Conservation (phyloP, 345 rosid genomes). For the Orychophragmus violaceus region DNA sequence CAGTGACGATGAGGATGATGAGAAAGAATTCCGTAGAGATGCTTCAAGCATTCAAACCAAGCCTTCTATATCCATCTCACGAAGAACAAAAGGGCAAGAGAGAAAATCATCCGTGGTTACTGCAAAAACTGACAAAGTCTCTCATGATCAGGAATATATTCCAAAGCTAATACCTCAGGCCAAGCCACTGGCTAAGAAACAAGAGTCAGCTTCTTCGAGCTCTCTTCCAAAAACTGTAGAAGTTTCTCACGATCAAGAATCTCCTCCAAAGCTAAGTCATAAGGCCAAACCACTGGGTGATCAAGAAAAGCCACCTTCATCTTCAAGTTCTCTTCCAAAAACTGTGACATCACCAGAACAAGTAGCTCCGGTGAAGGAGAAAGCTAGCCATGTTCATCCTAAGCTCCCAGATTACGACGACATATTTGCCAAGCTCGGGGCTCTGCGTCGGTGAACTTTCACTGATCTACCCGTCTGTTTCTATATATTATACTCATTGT, state of each 20-base stretch:
- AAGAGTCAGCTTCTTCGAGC: constrained; percentile 10
- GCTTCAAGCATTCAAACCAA: constrained; percentile 7
- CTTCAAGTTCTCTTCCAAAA: constrained; percentile 22
- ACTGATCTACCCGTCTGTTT: not conserved
- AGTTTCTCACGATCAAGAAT: constrained; percentile 20
- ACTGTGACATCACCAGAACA: constrained; percentile 28
- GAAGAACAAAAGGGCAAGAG: constrained; percentile 47
- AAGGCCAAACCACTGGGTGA: constrained; percentile 22
- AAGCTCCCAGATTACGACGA: constrained; percentile 83
- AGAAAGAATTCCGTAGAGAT: not conserved
- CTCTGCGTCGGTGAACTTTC: constrained; percentile 34
- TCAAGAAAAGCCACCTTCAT: constrained; percentile 23
- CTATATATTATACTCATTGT: not conserved
- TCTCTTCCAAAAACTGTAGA: constrained; percentile 21
- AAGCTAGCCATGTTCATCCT: constrained; percentile 75
- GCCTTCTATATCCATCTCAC: constrained; percentile 38
- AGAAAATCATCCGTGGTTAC: constrained; percentile 26
- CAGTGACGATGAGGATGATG: constrained; percentile 28
- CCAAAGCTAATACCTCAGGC: not conserved
- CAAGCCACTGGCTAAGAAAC: constrained; percentile 30
- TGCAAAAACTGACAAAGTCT: constrained; percentile 2
- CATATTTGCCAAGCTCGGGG: constrained; percentile 49
- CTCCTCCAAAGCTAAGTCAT: constrained; percentile 12
- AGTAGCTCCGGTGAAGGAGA: constrained; percentile 30
- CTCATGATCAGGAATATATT: not conserved